Evolutionary conservation across 2,329 filamentous ascomycete species (phyloP).

Genomic region (Monosporascus sp.): DNA sequence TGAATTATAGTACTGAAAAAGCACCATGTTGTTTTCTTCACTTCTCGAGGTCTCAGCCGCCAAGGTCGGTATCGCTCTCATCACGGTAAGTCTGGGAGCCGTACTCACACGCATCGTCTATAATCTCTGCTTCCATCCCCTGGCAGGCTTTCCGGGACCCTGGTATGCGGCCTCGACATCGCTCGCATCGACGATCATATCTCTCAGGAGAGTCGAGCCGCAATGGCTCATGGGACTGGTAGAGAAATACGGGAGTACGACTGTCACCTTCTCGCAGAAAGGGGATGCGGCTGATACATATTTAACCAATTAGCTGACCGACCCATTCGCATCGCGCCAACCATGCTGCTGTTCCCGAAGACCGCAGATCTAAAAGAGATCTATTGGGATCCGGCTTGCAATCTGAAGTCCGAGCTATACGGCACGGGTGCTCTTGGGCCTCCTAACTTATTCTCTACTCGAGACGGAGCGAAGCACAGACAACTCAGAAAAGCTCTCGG

Average conservation of each 20-base stretch:
- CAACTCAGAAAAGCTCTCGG: conserved; percentile 31
- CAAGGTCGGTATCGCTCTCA: background rate
- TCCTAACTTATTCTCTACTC: conserved; percentile 25
- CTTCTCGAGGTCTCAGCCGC: background rate
- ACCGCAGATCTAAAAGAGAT: conserved; percentile 33
- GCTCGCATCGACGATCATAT: conserved; percentile 13
- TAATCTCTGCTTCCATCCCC: conserved; percentile 19
- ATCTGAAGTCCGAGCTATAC: conserved; percentile 31
- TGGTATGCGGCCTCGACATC: conserved; percentile 19
- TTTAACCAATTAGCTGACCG: conserved; percentile 13
- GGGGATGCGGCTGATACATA: too few species aligned
- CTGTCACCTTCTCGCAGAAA: too few species aligned
- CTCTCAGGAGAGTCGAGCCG: conserved; percentile 12
- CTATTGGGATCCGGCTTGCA: conserved; percentile 33
- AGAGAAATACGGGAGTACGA: conserved; percentile 14
- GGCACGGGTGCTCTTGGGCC: conserved; percentile 31
- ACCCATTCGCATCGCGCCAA: conserved; percentile 34
- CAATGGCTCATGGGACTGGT: conserved; percentile 18
- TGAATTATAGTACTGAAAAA: too few species aligned
- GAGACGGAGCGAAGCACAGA: conserved; percentile 28
- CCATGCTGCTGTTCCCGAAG: conserved; percentile 31
- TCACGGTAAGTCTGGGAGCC: background rate
- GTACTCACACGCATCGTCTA: conserved; percentile 5
- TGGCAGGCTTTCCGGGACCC: conserved; percentile 17
- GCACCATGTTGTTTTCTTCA: background rate